Base-by-base conservation (phyloP, 2,329 filamentous ascomycete genomes). In the Ascochyta rabiei region DNA sequence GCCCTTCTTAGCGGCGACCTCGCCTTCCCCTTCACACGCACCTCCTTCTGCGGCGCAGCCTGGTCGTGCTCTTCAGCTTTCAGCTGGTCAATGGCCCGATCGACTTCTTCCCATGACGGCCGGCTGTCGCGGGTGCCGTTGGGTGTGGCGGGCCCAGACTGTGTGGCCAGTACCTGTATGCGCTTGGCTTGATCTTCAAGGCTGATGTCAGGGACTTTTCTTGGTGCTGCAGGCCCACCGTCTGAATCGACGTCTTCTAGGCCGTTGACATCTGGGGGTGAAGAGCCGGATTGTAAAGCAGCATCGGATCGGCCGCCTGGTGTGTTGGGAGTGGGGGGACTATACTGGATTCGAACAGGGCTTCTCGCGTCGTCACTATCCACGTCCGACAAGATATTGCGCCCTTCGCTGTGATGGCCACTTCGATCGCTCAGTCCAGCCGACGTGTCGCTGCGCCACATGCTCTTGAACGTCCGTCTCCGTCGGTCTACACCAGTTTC, bases 61-160 rank as follows among this genome's bases (percentile, higher is more conserved):
- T 63, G 51, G 6, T 60, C 62, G n/a, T 61, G 59, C 39, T 66
- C 63, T 31, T 69, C 68, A 0, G 69, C 71, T 34, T 69, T 72
- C 15, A 74, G 57, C 39, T 70, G 45, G 38, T 69, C 70, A 19
- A 74, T 69, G 0, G 71, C 70, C 0, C 68, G 66, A 42, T 74
- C 70, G 6, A 74, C 71, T 49, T 73, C 72, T 34, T 74, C 72
- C 73, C 73, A 75, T 16, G 67, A 72, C 0, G 72, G 71, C 6
- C 69, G 55, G 34, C 61, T 68, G 53, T 78, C 75, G 24, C 77
- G 65, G 13, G 71, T 75, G 0, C 77, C 78, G 21, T 72, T 74
- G 0, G 77, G 77, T 10, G 77, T 79, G 2, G 76, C 74, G 23
- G 78, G 77, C 0, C 76, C 75, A 26, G 77, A 79, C 57, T 78